phyloP scores from a whole-genome alignment of 1,284 basidiomycete genomes.

The Apiotrichum gamsii region DNA sequence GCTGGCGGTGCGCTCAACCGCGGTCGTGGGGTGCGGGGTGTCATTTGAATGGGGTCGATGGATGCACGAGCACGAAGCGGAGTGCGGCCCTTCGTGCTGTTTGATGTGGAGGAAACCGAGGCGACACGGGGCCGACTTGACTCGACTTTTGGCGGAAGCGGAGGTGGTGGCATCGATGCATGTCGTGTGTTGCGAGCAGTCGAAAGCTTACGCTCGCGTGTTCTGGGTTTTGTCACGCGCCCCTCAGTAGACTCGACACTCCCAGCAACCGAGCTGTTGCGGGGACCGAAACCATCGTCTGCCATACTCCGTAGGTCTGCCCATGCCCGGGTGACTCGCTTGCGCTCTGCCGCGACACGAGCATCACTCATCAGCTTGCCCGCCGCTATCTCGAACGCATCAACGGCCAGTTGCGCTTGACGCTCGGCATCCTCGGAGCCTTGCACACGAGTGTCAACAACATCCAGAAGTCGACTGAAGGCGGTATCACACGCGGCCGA shows the following conservation, averaged over 20 bases:
- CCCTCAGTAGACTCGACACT: no score
- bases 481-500: slow-evolving; percentile 20
- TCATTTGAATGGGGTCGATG: not conserved
- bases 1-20: not conserved
- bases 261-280: no score
- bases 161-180: not conserved
- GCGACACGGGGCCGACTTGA: not conserved
- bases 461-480: slow-evolving; percentile 25
- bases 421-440: not conserved
- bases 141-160: not conserved
- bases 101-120: not conserved
- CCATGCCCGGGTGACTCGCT: slow-evolving; percentile 18
- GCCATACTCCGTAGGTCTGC: slow-evolving; percentile 20
- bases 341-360: slow-evolving; percentile 18
- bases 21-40: not conserved
- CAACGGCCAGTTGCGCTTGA: slow-evolving; percentile 3
- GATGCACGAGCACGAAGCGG: slow-evolving; percentile 8
- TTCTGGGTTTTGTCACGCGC: no score
- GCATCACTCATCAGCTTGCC: slow-evolving; percentile 15
- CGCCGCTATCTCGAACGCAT: slow-evolving; percentile 5
- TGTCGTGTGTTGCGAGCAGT: no score
- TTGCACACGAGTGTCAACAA: slow-evolving; percentile 12
- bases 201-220: no score
- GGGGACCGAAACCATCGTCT: slow-evolving; percentile 10
- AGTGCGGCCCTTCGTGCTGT: not conserved